Conservation (phyloP, 768 basidiomycete genomes). For the Boletus reticulatus region DNA sequence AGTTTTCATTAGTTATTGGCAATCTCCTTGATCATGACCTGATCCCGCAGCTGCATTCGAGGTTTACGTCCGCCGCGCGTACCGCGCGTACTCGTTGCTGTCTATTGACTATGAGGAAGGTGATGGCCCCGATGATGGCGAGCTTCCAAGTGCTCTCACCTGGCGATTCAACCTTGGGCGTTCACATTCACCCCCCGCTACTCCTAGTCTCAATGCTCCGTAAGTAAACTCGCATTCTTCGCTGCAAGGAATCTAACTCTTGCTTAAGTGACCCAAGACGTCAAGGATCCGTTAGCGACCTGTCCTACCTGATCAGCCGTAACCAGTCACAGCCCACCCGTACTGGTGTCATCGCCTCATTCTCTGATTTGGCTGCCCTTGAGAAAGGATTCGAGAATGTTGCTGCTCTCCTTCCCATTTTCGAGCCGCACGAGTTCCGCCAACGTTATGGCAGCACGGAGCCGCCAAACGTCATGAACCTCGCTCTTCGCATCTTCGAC, state of each 20-base stretch:
- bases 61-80: constrained; percentile 93
- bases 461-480: constrained; percentile 90
- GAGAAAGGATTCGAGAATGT: constrained; percentile 73
- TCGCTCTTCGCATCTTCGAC: constrained; percentile 87
- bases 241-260: constrained; percentile 4
- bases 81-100: constrained; percentile 88
- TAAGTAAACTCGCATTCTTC: constrained; percentile 7
- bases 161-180: constrained; percentile 97
- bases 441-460: constrained; percentile 75
- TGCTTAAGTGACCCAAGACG: constrained; percentile 58
- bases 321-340: constrained; percentile 88
- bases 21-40: not conserved
- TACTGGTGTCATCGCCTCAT: constrained; percentile 89
- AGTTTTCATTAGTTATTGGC: constrained; percentile 22
- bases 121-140: constrained; percentile 79
- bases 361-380: constrained; percentile 70
- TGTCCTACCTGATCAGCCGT: constrained; percentile 87
- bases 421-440: constrained; percentile 66
- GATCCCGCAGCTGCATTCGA: constrained; percentile 76
- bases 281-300: constrained; percentile 91
- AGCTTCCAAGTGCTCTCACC: constrained; percentile 73
- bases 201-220: constrained; percentile 57
- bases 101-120: constrained; percentile 96
- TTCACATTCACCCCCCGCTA: constrained; percentile 82
- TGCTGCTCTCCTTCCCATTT: constrained; percentile 68